Base-by-base conservation (phyloP, 805 yeast genomes). In the Ogataea nonfermentans region DNA sequence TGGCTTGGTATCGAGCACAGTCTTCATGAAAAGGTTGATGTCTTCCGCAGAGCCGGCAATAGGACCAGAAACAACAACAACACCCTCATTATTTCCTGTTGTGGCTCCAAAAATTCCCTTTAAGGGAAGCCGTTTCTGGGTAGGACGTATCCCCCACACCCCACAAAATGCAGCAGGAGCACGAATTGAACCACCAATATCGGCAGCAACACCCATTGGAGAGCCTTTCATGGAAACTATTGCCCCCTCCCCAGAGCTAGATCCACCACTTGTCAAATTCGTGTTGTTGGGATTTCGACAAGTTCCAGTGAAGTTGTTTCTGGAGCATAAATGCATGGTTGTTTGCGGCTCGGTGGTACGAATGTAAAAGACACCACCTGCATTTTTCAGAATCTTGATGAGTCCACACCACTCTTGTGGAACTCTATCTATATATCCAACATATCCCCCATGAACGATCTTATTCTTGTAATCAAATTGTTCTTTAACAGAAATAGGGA, bases 131-230 rank as follows among this genome's bases (percentile, higher is more conserved):
- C 81, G 65, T 12, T 68, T 70, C 11, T 66, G 61, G 11, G 79
- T 67, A 32, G 77, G 71, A 45, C 73, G 67, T 29, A 77, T 52
- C 20, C 77, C 67, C 62, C 68, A 74, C 32, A 66, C 55, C 13
- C 81, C 80, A 31, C 67, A 59, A 52, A 72, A 74, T 10, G 73
- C 76, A 2, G 80, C 74, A 2, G 82, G 82, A 14, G 32, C 32
- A 14, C 39, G 32, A 29, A 29, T 35, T 9, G 39, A 35, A 2
- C 39, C 39, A 11, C 32, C 39, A 15, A 20, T 23, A 35, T 35
- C 39, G 14, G 39, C 13, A 4, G 24, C 39, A 7, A 35, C 14
- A 22, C 39, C 28, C 11, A 35, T n/a, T 4, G 39, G 32, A n/a
- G 39, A 27, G 7, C 39, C 39, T 28, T 28, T 20, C n/a, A 35